Evolutionary conservation across 2,329 filamentous ascomycete species (phyloP), one percentile per base, ranked within the genome.

Genomic region (Calonectria honghensis): DNA sequence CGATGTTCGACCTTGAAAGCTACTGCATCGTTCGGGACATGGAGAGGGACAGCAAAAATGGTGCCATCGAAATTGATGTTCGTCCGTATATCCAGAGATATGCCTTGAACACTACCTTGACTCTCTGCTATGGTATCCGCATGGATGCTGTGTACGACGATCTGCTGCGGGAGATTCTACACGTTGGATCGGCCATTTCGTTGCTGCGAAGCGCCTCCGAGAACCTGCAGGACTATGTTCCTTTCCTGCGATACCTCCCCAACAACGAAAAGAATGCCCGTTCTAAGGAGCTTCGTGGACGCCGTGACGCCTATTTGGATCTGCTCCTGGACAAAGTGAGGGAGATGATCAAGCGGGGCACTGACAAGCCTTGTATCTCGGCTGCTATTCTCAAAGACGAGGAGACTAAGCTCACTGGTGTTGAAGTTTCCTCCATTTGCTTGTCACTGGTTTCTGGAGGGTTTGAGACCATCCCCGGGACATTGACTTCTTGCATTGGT

Each of bases 381-480:
- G 88, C 88, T 0, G 88, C 88, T 0, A 90, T 90, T 39, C 81
- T 90, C 13, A 90, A 90, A 76, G 89, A 90, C 71, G 81, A 89
- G 75, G 89, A 90, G 76, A 89, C 88, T 1, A 89, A 88, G 76
- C 83, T 91, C 4, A 87, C 84, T 0, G 88, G 87, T 0, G 88
- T 90, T 1, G 89, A 91, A 78, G 88, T 91, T 20, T 87, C 85
- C 2, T 90, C 87, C 0, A 90, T 90, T 51, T 90, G 89, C 74
- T 81, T 90, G 0, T 89, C 87, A 0, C 83, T 91, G 2, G 88
- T 90, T 0, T 89, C 87, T 27, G 89, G 89, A 14, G 89, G 89
- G 0, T 90, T 90, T 64, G 89, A 90, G 77, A 90, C 89, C 0
- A 90, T 90, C 59, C 88, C 89, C 0, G 88, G 88, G 0, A 90